Conservation (phyloP, 805 yeast genomes). For the Candida stauntonica region DNA sequence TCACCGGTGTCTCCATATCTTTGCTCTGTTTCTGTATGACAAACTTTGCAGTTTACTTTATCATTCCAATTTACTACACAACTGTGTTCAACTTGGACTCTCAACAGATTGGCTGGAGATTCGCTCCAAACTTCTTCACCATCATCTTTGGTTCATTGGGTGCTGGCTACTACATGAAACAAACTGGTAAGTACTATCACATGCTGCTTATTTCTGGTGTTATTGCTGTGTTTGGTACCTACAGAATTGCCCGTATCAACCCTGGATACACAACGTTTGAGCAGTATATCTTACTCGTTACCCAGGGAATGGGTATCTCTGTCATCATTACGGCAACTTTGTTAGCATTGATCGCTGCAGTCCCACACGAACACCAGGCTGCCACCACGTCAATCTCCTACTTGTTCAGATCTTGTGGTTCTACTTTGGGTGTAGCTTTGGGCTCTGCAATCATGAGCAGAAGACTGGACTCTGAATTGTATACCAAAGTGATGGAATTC, state of each 20-base stretch:
- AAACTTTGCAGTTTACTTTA: slow-evolving; percentile 43
- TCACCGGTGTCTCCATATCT: slow-evolving; percentile 58
- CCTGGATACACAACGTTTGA: slow-evolving; percentile 34
- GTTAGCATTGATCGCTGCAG: slow-evolving; percentile 67
- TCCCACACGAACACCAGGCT: slow-evolving; percentile 61
- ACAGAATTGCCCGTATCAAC: slow-evolving; percentile 31
- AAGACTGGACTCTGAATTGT: slow-evolving; percentile 32
- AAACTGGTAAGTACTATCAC: slow-evolving; percentile 54
- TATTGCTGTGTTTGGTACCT: slow-evolving; percentile 42
- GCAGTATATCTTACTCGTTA: slow-evolving; percentile 40
- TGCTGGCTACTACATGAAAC: slow-evolving; percentile 60
- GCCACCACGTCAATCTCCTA: slow-evolving; percentile 64
- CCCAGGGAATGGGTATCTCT: slow-evolving; percentile 54
- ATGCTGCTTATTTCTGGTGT: slow-evolving; percentile 41
- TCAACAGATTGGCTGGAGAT: slow-evolving; percentile 53
- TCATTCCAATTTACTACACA: slow-evolving; percentile 57
- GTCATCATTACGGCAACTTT: slow-evolving; percentile 61
- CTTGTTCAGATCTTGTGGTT: slow-evolving; percentile 62
- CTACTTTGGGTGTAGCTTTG: slow-evolving; percentile 59
- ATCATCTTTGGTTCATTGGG: slow-evolving; percentile 57
- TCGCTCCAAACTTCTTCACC: slow-evolving; percentile 57
- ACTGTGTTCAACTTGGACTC: slow-evolving; percentile 51
- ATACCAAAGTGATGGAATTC: slow-evolving; percentile 28
- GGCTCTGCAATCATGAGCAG: slow-evolving; percentile 61
- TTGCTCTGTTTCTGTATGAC: slow-evolving; percentile 48